These are phyloP conservation scores for Alternaria solani DNA, from an alignment of 2,329 filamentous ascomycete species.

Conservation along the genomic window DNA sequence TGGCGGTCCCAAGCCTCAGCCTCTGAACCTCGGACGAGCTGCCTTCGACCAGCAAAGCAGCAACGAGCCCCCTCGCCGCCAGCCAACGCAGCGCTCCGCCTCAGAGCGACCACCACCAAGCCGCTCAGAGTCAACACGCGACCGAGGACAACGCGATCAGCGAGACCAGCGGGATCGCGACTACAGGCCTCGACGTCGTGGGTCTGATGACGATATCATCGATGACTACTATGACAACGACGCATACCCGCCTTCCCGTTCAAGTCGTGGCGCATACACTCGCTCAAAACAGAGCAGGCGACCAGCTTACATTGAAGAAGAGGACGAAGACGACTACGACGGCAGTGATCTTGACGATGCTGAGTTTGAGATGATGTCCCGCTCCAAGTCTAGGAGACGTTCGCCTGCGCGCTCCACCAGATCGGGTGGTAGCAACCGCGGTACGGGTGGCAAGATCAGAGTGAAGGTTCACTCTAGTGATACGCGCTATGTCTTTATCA, in stretches of 20 bases:
- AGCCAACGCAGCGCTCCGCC: constrained; percentile 52
- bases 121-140: constrained; percentile 47
- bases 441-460: constrained; percentile 72
- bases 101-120: constrained; percentile 54
- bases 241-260: constrained; percentile 61
- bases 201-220: constrained; percentile 57
- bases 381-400: constrained; percentile 49
- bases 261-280: constrained; percentile 37
- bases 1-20: constrained; percentile 57
- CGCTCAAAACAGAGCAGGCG: constrained; percentile 48
- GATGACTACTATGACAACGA: constrained; percentile 71
- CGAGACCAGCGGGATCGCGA: constrained; percentile 22
- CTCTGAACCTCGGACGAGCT: constrained; percentile 58
- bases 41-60: constrained; percentile 55
- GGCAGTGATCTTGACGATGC: constrained; percentile 77
- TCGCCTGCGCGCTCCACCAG: constrained; percentile 54
- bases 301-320: constrained; percentile 78
- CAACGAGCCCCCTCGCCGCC: constrained; percentile 45
- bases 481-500: constrained; percentile 90
- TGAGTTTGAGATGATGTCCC: constrained; percentile 80
- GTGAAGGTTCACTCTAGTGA: constrained; percentile 91
- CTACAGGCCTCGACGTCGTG: constrained; percentile 41
- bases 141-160: constrained; percentile 23
- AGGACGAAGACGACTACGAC: constrained; percentile 76
- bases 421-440: constrained; percentile 60